Evolutionary conservation across 371 early-diverging fungal genomes (phyloP), one percentile per base, ranked within the genome.

Genomic region (Thermomucor indicae-seudaticae): DNA sequence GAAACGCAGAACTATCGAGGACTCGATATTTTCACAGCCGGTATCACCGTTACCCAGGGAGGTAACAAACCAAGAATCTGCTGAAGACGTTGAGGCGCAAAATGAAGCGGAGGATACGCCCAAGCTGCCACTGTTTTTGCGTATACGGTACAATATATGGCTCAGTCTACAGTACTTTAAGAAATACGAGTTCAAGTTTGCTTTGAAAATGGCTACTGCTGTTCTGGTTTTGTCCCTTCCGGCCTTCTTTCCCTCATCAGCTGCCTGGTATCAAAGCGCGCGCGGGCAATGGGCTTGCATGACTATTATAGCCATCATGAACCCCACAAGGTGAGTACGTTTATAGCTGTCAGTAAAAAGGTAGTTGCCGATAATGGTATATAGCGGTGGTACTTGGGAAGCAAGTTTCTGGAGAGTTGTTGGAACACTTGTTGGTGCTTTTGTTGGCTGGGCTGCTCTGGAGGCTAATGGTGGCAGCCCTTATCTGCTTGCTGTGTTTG

Each of bases 271-370:
- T 22, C 55, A 58, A 16, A 62, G 55, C 7, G 72, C 68, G 28
- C 70, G 78, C 42, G 80, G 83, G 17, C 80, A 80, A 46, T 83
- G 83, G 83, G 68, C 80, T 1, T 67, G 74, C 34, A 55, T 83
- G 65, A 71, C 75, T 0, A 75, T 83, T 2, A 78, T 83, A 64
- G 77, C 79, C 6, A 78, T 83, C 24, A 63, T 82, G 64, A 78
- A 79, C 20, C 83, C 83, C 1, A 79, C 83, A 22, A 72, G 76
- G 72, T 66, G 65, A 39, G 4, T 51, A 38, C 19, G 16, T 30
- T n/a, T 40, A 29, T 28, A 29, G 14, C 12, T 28, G 24, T 14
- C 27, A 23, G 16, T 2, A 27, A 37, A 37, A 37, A 32, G 32
- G 4, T 4, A 16, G 23, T 5, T 12, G 32, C 11, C 31, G 31